Evolutionary conservation across 441 rosid genomes (phyloP).

Genomic region (Erodium moschatum): DNA sequence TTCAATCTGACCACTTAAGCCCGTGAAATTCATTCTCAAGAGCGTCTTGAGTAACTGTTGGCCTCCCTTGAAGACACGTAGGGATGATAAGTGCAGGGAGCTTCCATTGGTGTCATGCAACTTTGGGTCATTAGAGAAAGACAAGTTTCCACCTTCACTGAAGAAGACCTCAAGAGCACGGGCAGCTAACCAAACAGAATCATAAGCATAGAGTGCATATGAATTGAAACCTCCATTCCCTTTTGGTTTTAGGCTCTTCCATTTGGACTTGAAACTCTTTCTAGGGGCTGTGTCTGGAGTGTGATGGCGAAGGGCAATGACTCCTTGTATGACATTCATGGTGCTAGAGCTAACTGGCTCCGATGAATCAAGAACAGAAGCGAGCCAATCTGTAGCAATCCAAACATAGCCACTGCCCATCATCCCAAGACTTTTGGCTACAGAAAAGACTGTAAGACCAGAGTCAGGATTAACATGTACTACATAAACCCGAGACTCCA

Average conservation of each 20-base stretch:
- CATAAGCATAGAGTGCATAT: conserved; percentile 81
- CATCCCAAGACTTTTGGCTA: conserved; percentile 41
- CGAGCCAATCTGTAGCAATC: conserved; percentile 95
- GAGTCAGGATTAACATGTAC: conserved; percentile 85
- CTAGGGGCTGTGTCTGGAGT: conserved; percentile 52
- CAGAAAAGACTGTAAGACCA: conserved; percentile 55
- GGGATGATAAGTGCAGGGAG: conserved; percentile 43
- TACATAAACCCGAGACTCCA: conserved; percentile 82
- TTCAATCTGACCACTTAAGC: conserved; percentile 52
- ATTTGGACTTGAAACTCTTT: conserved; percentile 38
- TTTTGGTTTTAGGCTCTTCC: conserved; percentile 28
- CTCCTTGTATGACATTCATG: conserved; percentile 72
- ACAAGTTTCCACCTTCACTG: conserved; percentile 42
- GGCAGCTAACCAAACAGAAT: conserved; percentile 59
- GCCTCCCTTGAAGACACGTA: conserved; percentile 61
- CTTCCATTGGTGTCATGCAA: conserved; percentile 39
- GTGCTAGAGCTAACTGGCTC: conserved; percentile 33
- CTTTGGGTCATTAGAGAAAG: conserved; percentile 56
- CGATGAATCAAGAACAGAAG: conserved; percentile 53
- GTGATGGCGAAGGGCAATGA: conserved; percentile 73
- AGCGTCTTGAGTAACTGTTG: conserved; percentile 47
- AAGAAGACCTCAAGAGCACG: conserved; percentile 59
- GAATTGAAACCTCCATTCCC: conserved; percentile 40
- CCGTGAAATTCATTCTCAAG: conserved; percentile 52
- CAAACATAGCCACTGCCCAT: conserved; percentile 54